Evolutionary conservation across 306 rosid species (phyloP).

Genomic region (Cicer cuneatum): DNA sequence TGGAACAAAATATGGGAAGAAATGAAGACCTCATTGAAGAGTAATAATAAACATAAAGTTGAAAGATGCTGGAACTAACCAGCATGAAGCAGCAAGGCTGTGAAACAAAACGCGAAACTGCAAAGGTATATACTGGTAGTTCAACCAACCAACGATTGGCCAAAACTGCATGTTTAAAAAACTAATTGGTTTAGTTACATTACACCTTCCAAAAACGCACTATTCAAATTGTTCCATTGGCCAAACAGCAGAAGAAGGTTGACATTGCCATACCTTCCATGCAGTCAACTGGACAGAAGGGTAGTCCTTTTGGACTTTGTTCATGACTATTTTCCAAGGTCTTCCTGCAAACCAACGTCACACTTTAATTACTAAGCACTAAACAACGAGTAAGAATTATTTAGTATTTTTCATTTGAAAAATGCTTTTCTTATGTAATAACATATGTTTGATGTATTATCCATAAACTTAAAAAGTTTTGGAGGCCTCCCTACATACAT

Average conservation of each 20-base stretch:
- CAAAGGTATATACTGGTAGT: conserved; percentile 88
- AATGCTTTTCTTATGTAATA: not conserved
- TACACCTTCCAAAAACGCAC: conserved; percentile 28
- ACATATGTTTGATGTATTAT: not conserved
- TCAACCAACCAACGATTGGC: conserved; percentile 94
- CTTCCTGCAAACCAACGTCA: conserved; percentile 64
- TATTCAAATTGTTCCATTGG: conserved; percentile 6
- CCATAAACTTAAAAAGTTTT: conserved; percentile 1
- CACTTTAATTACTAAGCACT: conserved; percentile 31
- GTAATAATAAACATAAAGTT: not conserved
- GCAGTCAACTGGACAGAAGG: conserved; percentile 84
- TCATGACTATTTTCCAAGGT: conserved; percentile 66
- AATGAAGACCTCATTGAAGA: conserved; percentile 4
- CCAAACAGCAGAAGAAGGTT: conserved; percentile 26
- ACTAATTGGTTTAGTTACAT: not conserved
- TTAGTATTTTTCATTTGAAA: not conserved
- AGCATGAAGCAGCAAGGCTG: conserved; percentile 75
- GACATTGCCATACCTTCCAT: conserved; percentile 74
- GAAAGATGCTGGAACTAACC: conserved; percentile 57
- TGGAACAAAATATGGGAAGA: conserved; percentile 7
- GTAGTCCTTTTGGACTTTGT: conserved; percentile 71
- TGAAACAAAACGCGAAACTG: conserved; percentile 88
- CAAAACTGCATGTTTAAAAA: conserved; percentile 68
- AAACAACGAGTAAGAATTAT: not conserved
- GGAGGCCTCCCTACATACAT: not conserved